These are phyloP conservation scores for Penicillium nucicola DNA, from an alignment of 495 filamentous ascomycete genomes.

Conservation along the genomic window DNA sequence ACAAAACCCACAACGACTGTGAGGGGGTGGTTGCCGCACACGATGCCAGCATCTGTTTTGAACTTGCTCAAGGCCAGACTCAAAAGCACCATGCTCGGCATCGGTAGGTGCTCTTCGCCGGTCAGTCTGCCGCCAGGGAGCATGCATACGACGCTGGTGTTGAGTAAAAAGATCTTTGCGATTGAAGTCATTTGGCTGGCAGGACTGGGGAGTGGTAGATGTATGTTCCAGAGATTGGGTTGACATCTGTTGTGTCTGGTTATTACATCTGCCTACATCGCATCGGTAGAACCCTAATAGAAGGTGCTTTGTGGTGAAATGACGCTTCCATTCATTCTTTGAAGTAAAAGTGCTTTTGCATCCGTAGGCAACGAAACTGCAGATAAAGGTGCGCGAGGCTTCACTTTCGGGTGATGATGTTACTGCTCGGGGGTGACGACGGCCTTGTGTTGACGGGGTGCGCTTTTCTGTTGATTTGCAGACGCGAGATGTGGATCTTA, in stretches of 20 bases:
- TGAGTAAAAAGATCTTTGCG: slow-evolving; percentile 93
- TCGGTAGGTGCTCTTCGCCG: slow-evolving; percentile 31
- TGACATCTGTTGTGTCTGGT: slow-evolving; percentile 6
- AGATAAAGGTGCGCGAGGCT: slow-evolving; percentile 67
- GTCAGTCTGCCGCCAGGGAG: slow-evolving; percentile 35
- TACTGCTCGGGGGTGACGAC: slow-evolving; percentile 6
- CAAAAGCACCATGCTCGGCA: slow-evolving; percentile 33
- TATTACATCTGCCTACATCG: slow-evolving; percentile 60
- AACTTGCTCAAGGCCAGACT: slow-evolving; percentile 29
- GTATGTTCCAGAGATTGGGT: slow-evolving; percentile 13
- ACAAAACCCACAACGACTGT: slow-evolving; percentile 71
- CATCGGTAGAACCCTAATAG: slow-evolving; percentile 79
- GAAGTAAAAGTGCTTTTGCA: slow-evolving; percentile 82
- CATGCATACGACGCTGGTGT: slow-evolving; percentile 92
- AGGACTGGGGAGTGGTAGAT: not conserved
- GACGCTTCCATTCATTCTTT: slow-evolving; percentile 97
- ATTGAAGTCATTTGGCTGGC: slow-evolving; percentile 69
- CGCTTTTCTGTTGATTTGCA: slow-evolving; percentile 6
- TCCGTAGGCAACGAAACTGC: slow-evolving; percentile 79
- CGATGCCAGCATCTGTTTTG: slow-evolving; percentile 52
- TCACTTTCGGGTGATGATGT: slow-evolving; percentile 14
- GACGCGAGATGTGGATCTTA: not conserved
- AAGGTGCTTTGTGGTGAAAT: slow-evolving; percentile 79
- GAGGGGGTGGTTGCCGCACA: slow-evolving; percentile 58
- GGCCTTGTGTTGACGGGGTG: slow-evolving; percentile 7